Evolutionary conservation across 2,329 filamentous ascomycete genomes (phyloP).

Genomic region (Trichoderma citrinoviride): DNA sequence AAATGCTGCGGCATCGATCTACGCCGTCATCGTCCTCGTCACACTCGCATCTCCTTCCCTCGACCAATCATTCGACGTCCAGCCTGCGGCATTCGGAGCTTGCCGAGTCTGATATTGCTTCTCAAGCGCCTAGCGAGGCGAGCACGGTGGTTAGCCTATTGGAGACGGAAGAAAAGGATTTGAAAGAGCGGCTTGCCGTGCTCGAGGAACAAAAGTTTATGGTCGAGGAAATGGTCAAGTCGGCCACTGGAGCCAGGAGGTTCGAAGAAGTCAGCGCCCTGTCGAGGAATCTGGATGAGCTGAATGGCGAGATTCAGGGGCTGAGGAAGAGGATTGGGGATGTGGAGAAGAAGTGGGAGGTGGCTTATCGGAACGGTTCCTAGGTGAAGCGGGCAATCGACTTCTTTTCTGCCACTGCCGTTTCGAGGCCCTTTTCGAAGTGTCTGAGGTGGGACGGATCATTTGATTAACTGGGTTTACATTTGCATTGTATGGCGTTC

Average conservation of each 20-base stretch:
- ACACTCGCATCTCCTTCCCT: conserved; percentile 34
- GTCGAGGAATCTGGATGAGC: conserved; percentile 75
- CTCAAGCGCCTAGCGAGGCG: conserved; percentile 45
- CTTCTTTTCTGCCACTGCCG: neutral
- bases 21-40: conserved; percentile 30
- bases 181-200: conserved; percentile 76
- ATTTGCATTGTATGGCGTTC: conserved; percentile 39
- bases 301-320: conserved; percentile 72
- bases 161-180: conserved; percentile 78
- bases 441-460: neutral
- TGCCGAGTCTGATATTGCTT: conserved; percentile 46
- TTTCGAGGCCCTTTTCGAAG: neutral
- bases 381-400: neutral
- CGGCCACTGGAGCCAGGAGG: conserved; percentile 70
- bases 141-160: conserved; percentile 57
- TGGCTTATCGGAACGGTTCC: conserved; percentile 43
- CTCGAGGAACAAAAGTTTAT: conserved; percentile 90
- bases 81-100: conserved; percentile 48
- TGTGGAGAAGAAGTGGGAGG: conserved; percentile 61
- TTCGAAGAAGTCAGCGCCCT: conserved; percentile 86
- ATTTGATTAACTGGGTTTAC: neutral
- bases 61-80: conserved; percentile 39
- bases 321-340: conserved; percentile 63
- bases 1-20: conserved; percentile 54
- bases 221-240: conserved; percentile 79